phyloP scores from a whole-genome alignment of 1,284 basidiomycete genomes.

The Xerocomus nothofagi region DNA sequence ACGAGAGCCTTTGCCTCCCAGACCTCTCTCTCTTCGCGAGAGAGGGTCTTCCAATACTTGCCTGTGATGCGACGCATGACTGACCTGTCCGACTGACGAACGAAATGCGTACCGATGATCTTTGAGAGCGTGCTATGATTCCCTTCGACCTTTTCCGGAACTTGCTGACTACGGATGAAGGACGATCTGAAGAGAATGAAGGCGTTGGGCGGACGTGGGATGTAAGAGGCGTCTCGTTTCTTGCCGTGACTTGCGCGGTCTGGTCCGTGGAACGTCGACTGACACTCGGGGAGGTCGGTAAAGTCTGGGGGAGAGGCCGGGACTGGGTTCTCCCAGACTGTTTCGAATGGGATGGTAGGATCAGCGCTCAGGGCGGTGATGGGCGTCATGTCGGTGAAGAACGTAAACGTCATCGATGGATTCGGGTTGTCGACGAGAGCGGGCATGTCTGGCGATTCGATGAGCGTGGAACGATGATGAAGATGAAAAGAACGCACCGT shows the following conservation, averaged over 20 bases:
- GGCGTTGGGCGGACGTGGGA: constrained; percentile 91
- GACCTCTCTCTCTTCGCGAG: constrained; percentile 58
- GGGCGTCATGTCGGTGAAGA: constrained; percentile 47
- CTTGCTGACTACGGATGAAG: constrained; percentile 76
- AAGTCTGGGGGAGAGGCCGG: constrained; percentile 20
- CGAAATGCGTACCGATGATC: constrained; percentile 47
- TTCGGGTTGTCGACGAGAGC: constrained; percentile 52
- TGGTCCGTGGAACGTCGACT: constrained; percentile 15
- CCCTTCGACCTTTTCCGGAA: constrained; percentile 75
- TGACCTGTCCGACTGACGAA: too few species aligned
- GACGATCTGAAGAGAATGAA: constrained; percentile 94
- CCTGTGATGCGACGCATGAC: too few species aligned
- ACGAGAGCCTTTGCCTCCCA: constrained; percentile 77
- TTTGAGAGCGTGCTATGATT: constrained; percentile 75
- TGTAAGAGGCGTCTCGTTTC: constrained; percentile 60
- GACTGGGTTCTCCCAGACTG: constrained; percentile 32
- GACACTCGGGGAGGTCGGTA: constrained; percentile 22
- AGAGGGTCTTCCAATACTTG: constrained; percentile 61
- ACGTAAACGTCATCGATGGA: constrained; percentile 50
- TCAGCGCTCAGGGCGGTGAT: constrained; percentile 41
- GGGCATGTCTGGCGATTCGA: constrained; percentile 41
- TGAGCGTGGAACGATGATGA: constrained; percentile 14
- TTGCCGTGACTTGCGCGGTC: constrained; percentile 42
- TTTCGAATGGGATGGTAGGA: constrained; percentile 38
- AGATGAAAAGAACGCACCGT: constrained; percentile 20